Base-by-base conservation (phyloP, 2,329 filamentous ascomycete species). In the Aureobasidium uvarum region DNA sequence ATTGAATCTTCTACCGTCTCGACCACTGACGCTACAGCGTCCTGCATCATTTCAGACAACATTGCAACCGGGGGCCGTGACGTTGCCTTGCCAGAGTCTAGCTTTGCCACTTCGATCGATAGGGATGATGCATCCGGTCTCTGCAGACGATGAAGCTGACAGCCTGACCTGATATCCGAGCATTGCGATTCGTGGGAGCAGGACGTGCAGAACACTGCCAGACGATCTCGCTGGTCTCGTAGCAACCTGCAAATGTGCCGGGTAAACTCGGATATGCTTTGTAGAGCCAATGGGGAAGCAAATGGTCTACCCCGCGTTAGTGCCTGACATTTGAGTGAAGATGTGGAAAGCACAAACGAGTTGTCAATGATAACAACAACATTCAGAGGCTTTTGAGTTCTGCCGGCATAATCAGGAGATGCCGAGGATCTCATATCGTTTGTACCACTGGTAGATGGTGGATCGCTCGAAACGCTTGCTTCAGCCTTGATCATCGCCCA, bases 291-390 rank as follows among this genome's bases (percentile, higher is more conserved):
- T 46, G 52, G 33, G 25, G 63, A 65, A 25, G 45, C 52, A 25
- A 65, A 52, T 31, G 41, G 43, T 31, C 63, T 65, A 43, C 39
- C 50, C 41, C 50, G 33, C 51, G 52, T 58, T 43, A 59, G 51
- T 46, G 43, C 25, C 10, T 31, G 31, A 13, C 41, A 31, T 4
- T 4, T n/a, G 10, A 50, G 20, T 39, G 28, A 45, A 46, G n/a
- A n/a, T 33, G 20, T 25, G 10, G 64, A 66, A 16, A 38, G 41
- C 39, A 69, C 70, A 67, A 68, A 77, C 75, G 74, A 73, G 59
- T 77, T 78, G 66, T 78, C 76, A 39, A 78, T 68, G 23, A 78
- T 66, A 25, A 78, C 70, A 6, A 76, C 67, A 5, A 77, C 66
- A 68, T 77, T 75, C 20, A 78, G 25, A 8, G 31, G 41, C 45